Evolutionary conservation across 1,284 basidiomycete genomes (phyloP).

Genomic region (Polyporus tsugae): DNA sequence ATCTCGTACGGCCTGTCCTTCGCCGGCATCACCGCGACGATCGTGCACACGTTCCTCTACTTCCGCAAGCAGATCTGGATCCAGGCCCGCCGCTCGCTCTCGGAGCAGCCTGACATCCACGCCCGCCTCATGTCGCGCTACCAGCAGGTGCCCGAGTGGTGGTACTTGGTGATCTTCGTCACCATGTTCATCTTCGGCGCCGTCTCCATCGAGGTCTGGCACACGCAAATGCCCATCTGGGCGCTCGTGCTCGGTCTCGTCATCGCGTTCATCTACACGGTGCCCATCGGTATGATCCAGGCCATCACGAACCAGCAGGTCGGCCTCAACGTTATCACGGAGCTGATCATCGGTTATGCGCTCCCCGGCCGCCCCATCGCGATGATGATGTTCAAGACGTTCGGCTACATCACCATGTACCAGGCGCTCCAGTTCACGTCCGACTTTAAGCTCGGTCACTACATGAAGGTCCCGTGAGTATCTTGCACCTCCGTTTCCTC

Average conservation of each 20-base stretch:
- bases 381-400: conserved; percentile 68
- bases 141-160: conserved; percentile 69
- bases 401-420: conserved; percentile 52
- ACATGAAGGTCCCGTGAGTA: conserved; percentile 69
- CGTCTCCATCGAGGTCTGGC: conserved; percentile 73
- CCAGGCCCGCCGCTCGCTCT: conserved; percentile 51
- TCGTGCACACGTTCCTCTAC: conserved; percentile 67
- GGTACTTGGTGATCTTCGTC: conserved; percentile 59
- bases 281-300: conserved; percentile 63
- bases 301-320: conserved; percentile 64
- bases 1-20: conserved; percentile 69
- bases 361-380: conserved; percentile 57
- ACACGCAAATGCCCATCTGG: conserved; percentile 73
- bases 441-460: conserved; percentile 79
- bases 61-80: conserved; percentile 65
- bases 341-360: conserved; percentile 59
- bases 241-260: conserved; percentile 53
- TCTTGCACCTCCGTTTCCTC: too few relatives aligned
- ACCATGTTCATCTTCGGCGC: conserved; percentile 69
- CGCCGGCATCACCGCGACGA: conserved; percentile 60
- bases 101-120: conserved; percentile 73
- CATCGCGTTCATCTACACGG: conserved; percentile 52
- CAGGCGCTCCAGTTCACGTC: conserved; percentile 60
- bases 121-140: conserved; percentile 66
- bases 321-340: conserved; percentile 57